Evolutionary conservation across 139 green algal species (phyloP).

Genomic region (Raphidocelis subcapitata): DNA sequence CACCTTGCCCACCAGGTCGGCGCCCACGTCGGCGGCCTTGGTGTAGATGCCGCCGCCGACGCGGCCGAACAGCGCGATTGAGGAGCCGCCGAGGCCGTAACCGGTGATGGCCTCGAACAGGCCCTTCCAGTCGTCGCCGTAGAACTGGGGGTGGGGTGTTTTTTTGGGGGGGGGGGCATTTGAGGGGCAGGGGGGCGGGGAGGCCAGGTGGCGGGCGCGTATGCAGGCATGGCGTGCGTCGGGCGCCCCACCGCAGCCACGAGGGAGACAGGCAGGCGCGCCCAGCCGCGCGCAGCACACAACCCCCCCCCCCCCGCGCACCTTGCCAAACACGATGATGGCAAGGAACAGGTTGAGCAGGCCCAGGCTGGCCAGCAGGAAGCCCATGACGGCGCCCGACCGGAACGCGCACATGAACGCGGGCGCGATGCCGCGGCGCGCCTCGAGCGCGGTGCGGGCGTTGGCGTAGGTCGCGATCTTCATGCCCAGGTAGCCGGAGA

Average conservation of each 20-base stretch:
- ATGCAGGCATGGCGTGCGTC: no score
- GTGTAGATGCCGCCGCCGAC: slow-evolving; percentile 98
- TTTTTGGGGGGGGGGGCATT: no score
- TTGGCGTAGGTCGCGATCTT: slow-evolving; percentile 98
- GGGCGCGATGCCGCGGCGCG: slow-evolving; percentile 90
- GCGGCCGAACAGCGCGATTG: slow-evolving; percentile 95
- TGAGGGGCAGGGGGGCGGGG: no score
- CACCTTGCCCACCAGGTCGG: slow-evolving; percentile 97
- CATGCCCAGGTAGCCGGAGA: slow-evolving; percentile 96
- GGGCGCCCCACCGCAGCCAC: no score
- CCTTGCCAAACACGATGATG: slow-evolving; percentile 71
- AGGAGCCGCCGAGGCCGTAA: slow-evolving; percentile 95
- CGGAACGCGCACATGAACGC: slow-evolving; percentile 97
- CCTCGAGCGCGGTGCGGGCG: slow-evolving; percentile 91
- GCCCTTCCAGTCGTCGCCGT: slow-evolving; percentile 87
- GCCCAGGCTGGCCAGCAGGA: slow-evolving; percentile 87
- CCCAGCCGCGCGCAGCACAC: no score
- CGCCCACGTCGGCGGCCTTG: slow-evolving; percentile 97
- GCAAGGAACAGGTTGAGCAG: slow-evolving; percentile 87
- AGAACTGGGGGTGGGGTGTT: slow-evolving; percentile 59
- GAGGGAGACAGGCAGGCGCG: no score
- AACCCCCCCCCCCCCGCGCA: slow-evolving; percentile 6
- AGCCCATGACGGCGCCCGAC: slow-evolving; percentile 98
- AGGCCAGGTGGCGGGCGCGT: no score
- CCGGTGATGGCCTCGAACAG: slow-evolving; percentile 97